Evolutionary conservation across 805 yeast genomes (phyloP), one percentile per base, ranked within the genome.

Genomic region (Jamesozyma hellenica): DNA sequence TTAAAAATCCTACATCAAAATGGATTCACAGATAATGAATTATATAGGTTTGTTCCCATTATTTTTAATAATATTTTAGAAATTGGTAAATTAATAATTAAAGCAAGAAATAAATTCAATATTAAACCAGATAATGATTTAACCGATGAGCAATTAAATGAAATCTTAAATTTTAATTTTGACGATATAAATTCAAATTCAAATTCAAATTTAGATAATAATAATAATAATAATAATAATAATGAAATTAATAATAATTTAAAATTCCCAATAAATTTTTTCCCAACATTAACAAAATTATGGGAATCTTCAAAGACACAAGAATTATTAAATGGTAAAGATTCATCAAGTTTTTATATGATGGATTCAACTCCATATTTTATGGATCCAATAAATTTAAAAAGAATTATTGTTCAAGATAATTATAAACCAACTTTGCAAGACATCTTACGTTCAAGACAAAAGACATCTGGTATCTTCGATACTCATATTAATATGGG

Each of bases 381-480:
- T 58, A 71, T 87, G 49, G 72, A 77, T 15, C 18, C 18, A 11
- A 6, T 18, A 4, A 77, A 79, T 49, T 56, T 85, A 34, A 70
- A 69, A 23, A 44, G 60, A 29, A 79, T 88, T 30, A 63, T 79
- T 3, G 54, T 64, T 6, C 67, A 71, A 2, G 32, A 29, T 12
- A 70, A 71, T 43, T 88, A 83, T 58, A 53, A 77, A 14, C 96
- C 96, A 1, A 71, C 73, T 15, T 79, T 75, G 21, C 74, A 78
- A 28, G 96, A 88, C 62, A 78, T 87, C 25, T 67, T 88, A 49
- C 70, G 94, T 46, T 85, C 95, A 13, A 76, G 96, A 65, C 82
- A 85, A 57, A 88, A 85, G 63, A 88, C 96, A 0, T 82, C 94
- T 1, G 96, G 96, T 61, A 84, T 88, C 17, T 84, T 79, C 51